Evolutionary conservation across 495 filamentous ascomycete species (phyloP).

Genomic region (Penicillium ucsense): DNA sequence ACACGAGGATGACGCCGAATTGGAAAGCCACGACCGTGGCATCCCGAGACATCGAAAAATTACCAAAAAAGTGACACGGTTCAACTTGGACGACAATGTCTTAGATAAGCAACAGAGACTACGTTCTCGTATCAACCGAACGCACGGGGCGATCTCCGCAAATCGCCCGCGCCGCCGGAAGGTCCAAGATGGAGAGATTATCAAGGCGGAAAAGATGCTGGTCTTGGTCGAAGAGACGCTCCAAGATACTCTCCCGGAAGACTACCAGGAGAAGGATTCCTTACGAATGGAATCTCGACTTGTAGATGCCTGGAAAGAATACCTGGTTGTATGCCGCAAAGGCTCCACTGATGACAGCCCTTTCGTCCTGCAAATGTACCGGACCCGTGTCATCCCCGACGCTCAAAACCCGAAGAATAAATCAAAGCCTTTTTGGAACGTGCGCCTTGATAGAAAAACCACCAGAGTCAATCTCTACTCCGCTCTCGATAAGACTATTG

Average conservation of each 20-base stretch:
- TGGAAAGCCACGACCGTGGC: constrained; percentile 1
- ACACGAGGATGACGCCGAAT: constrained; percentile 13
- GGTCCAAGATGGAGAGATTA: constrained; percentile 50
- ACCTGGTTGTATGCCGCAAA: constrained; percentile 59
- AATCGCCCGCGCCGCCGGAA: constrained; percentile 30
- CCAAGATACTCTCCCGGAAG: constrained; percentile 43
- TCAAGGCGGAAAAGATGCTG: constrained; percentile 70
- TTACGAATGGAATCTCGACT: constrained; percentile 49
- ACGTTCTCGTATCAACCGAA: constrained; percentile 26
- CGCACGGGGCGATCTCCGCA: constrained; percentile 30
- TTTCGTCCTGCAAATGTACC: constrained; percentile 58
- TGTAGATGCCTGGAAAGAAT: constrained; percentile 63
- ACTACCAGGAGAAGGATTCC: constrained; percentile 61
- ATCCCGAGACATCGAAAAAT: constrained; percentile 11
- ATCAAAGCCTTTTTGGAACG: constrained; percentile 42
- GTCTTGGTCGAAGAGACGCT: constrained; percentile 52
- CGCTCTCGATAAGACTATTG: constrained; percentile 61
- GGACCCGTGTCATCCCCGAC: constrained; percentile 58
- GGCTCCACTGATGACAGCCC: constrained; percentile 42
- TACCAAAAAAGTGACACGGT: constrained; percentile 24
- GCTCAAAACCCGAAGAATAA: constrained; percentile 42
- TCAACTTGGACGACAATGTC: constrained; percentile 39
- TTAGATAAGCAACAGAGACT: constrained; percentile 28
- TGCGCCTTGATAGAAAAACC: constrained; percentile 42
- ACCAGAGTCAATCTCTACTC: constrained; percentile 62